Evolutionary conservation across 1,284 basidiomycete genomes (phyloP).

Genomic region (Boletus albobrunnescens): DNA sequence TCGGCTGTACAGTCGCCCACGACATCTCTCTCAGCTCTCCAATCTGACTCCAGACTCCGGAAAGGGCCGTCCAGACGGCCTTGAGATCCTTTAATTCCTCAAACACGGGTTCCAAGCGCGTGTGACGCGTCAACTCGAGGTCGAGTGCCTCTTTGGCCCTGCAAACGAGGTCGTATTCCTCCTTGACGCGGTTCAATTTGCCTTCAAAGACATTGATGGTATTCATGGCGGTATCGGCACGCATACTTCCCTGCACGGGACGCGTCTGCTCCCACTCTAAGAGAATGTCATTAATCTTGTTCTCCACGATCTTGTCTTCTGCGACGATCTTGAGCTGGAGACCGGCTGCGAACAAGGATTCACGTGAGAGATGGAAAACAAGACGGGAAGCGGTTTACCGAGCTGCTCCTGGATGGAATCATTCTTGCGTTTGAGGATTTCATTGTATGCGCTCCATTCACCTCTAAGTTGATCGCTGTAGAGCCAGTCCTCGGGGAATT

Average conservation of each 20-base stretch:
- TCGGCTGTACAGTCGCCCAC: constrained; percentile 91
- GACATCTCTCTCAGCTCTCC: constrained; percentile 83
- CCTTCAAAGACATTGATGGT: constrained; percentile 92
- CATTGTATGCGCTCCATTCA: constrained; percentile 98
- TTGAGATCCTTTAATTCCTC: constrained; percentile 96
- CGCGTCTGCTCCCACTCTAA: constrained; percentile 94
- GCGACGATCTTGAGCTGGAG: constrained; percentile 98
- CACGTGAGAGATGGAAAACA: constrained; percentile 1
- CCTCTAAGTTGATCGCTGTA: constrained; percentile 96
- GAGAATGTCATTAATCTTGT: constrained; percentile 86
- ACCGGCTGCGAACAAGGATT: constrained; percentile 56
- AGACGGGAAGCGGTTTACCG: constrained; percentile 42
- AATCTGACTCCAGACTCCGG: constrained; percentile 95
- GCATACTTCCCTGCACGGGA: constrained; percentile 93
- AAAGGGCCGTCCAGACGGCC: constrained; percentile 97
- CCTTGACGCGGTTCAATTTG: constrained; percentile 84
- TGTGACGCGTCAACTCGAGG: constrained; percentile 86
- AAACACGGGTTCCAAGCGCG: constrained; percentile 87
- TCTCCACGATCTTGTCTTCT: constrained; percentile 96
- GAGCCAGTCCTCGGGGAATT: constrained; percentile 96
- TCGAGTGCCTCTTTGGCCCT: constrained; percentile 96
- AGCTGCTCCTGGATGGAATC: constrained; percentile 98
- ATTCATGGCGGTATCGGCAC: constrained; percentile 93
- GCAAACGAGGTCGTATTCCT: constrained; percentile 91
- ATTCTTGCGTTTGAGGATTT: constrained; percentile 96